These are phyloP conservation scores for Penicillium cosmopolitanum DNA, from an alignment of 495 filamentous ascomycete genomes.

Conservation along the genomic window DNA sequence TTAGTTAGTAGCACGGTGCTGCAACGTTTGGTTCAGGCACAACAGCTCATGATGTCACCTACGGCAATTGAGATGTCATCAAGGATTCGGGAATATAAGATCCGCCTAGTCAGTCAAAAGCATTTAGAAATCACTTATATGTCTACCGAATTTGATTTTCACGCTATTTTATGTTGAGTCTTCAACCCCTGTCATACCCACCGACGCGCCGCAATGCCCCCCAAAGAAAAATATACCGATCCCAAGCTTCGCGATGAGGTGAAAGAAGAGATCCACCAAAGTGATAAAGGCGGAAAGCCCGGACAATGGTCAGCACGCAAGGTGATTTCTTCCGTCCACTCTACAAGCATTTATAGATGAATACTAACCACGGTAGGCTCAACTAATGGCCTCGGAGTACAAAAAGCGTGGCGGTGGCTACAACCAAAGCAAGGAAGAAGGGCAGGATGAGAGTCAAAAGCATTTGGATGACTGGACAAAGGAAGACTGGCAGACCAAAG, in stretches of 20 bases:
- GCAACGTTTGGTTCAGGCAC: too few species aligned
- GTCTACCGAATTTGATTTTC: too few species aligned
- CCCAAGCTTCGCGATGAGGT: constrained; percentile 51
- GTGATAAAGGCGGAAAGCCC: constrained; percentile 52
- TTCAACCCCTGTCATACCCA: too few species aligned
- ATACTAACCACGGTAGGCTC: constrained; percentile 31
- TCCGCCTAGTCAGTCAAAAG: not conserved
- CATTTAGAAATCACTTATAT: too few species aligned
- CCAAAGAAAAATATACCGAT: constrained; percentile 53
- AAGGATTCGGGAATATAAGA: not conserved
- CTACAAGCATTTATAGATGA: not conserved
- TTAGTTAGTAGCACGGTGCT: too few species aligned
- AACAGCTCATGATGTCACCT: constrained; percentile 1
- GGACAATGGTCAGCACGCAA: constrained; percentile 57
- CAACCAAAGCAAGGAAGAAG: constrained; percentile 46
- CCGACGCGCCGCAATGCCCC: constrained; percentile 39
- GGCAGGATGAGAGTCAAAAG: constrained; percentile 44
- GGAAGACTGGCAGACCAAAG: constrained; percentile 57
- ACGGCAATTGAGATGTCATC: not conserved
- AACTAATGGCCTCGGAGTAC: constrained; percentile 56
- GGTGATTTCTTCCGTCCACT: constrained; percentile 19
- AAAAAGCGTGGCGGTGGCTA: constrained; percentile 55
- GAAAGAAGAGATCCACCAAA: constrained; percentile 49
- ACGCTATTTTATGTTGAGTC: too few species aligned
- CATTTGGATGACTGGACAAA: constrained; percentile 49